phyloP scores from a whole-genome alignment of 495 filamentous ascomycete species.

The Aspergillus asperescens region DNA sequence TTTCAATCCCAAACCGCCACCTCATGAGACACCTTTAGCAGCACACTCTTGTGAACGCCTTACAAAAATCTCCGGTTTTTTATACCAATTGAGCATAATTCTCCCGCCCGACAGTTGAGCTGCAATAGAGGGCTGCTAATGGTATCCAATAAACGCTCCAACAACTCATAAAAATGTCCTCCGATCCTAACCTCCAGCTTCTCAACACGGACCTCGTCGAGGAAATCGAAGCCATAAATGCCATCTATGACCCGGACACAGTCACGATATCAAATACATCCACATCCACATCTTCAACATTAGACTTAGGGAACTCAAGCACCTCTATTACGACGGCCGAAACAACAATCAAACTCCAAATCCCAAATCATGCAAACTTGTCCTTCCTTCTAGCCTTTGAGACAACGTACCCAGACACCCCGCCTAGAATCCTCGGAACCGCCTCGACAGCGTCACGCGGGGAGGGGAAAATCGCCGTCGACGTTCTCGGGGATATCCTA shows the following conservation, averaged over 20 bases:
- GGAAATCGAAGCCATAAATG: slow-evolving; percentile 85
- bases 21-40: neutral
- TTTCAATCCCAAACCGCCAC: neutral
- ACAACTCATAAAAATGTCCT: slow-evolving; percentile 9
- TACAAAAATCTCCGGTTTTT: neutral
- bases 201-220: slow-evolving; percentile 63
- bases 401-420: slow-evolving; percentile 61
- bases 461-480: slow-evolving; percentile 60
- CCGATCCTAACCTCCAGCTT: slow-evolving; percentile 19
- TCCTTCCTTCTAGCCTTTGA: slow-evolving; percentile 65
- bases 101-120: neutral
- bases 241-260: slow-evolving; percentile 76
- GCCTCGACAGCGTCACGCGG: slow-evolving; percentile 51
- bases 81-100: neutral
- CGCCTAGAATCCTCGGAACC: slow-evolving; percentile 64
- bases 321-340: slow-evolving; percentile 12
- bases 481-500: slow-evolving; percentile 61
- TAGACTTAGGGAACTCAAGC: slow-evolving; percentile 29
- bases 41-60: neutral
- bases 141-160: neutral
- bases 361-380: slow-evolving; percentile 40
- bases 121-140: neutral
- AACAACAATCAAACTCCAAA: slow-evolving; percentile 37
- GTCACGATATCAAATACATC: slow-evolving; percentile 41
- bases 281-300: slow-evolving; percentile 36